Evolutionary conservation across 306 rosid species (phyloP).

Genomic region (Cucurbita argyrosperma): DNA sequence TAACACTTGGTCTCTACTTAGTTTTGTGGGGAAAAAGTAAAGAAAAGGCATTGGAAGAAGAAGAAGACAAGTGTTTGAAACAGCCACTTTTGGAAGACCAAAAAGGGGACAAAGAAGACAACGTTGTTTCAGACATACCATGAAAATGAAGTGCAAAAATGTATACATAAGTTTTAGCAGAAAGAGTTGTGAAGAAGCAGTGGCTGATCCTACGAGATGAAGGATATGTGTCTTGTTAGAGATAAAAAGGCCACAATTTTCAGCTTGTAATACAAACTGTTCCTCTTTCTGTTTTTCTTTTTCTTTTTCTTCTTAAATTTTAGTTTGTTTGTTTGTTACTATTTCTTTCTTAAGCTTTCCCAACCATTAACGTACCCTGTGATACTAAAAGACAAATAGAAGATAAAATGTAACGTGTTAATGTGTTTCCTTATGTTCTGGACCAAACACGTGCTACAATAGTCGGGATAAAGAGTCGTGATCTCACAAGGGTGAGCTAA

Average conservation of each 20-base stretch:
- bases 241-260: neutral
- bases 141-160: constrained; percentile 7
- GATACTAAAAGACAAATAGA: too few species aligned
- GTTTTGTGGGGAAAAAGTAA: constrained; percentile 54
- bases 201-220: constrained; percentile 4
- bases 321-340: too few species aligned
- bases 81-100: constrained; percentile 30
- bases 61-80: constrained; percentile 16
- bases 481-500: too few species aligned
- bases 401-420: too few species aligned
- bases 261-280: neutral
- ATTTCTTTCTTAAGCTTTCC: too few species aligned
- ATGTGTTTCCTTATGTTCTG: too few species aligned
- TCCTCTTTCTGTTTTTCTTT: neutral
- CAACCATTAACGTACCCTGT: too few species aligned
- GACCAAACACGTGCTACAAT: too few species aligned
- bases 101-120: constrained; percentile 13
- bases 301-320: neutral
- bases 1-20: constrained; percentile 44
- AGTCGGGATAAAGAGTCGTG: too few species aligned
- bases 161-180: neutral
- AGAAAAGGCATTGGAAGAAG: constrained; percentile 14
- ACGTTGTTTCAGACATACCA: constrained; percentile 25
- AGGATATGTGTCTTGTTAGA: neutral
- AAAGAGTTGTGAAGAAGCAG: neutral